Evolutionary conservation across 2,329 filamentous ascomycete genomes (phyloP), one percentile per base, ranked within the genome.

Genomic region (Akanthomyces muscarius): DNA sequence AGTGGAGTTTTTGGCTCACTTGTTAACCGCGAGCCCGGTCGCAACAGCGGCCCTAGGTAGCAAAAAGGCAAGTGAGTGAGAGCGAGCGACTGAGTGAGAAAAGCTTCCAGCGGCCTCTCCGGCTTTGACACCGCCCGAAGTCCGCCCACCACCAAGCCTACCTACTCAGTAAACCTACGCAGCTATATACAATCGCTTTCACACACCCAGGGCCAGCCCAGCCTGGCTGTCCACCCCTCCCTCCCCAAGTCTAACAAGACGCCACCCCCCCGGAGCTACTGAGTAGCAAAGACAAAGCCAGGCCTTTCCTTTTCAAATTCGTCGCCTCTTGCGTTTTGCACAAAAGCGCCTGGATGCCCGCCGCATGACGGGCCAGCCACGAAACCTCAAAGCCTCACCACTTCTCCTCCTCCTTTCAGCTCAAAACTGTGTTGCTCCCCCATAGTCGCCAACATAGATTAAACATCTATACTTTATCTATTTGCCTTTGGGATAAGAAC

Each of bases 311-410:
- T 25, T 16, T 53, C 44, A 10, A 47, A 44, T 51, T 25, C 28
- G 45, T 50, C 45, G 41, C 25, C 23, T 42, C 33, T 13, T 61
- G 53, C 48, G 48, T 47, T 61, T 53, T 53, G 45, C 58, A 61
- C 58, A 61, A 61, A 61, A 61, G 58, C 58, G 58, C 48, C 48
- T 45, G 30, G 38, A 61, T 61, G 58, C 58, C 58, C 58, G 23
- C 57, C 58, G 58, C 58, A 45, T 53, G 58, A 61, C 58, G 48
- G 56, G 47, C n/a, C 58, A 61, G 58, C 57, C 57, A 48, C 57
- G 13, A 58, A 51, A 60, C 58, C 58, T 36, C 58, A 33, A 61
- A 52, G 58, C 58, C 58, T 53, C 38, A 25, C 55, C 18, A 16
- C 23, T 4, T 30, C 33, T 23, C 21, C 38, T 21, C 55, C 11